These are phyloP conservation scores for Gastrolobium bilobum DNA, from an alignment of 306 rosid species.

Conservation along the genomic window DNA sequence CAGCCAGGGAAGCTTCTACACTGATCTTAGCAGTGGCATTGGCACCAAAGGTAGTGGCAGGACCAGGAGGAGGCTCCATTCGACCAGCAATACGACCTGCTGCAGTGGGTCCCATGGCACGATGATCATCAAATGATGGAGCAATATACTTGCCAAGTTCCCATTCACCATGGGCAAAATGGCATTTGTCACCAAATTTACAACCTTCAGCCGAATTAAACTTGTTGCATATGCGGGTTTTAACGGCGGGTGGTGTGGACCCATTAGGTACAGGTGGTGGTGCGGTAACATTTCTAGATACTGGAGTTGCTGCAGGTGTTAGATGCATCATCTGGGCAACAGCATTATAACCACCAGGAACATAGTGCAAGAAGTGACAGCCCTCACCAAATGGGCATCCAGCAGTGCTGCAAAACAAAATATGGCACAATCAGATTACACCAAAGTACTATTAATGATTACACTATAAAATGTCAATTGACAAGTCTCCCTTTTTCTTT, in stretches of 20 bases:
- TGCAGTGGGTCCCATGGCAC: conserved; percentile 59
- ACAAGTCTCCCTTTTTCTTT: neutral
- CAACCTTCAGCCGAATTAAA: conserved; percentile 90
- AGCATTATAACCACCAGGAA: conserved; percentile 93
- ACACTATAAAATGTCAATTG: neutral
- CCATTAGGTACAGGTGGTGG: conserved; percentile 72
- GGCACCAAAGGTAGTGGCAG: conserved; percentile 85
- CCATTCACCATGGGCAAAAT: conserved; percentile 98
- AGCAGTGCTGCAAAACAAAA: conserved; percentile 75
- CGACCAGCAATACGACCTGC: conserved; percentile 62
- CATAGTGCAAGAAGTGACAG: conserved; percentile 93
- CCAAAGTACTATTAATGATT: conserved; percentile 14
- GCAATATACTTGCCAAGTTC: conserved; percentile 80
- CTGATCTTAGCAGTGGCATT: conserved; percentile 96
- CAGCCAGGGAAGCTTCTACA: conserved; percentile 93
- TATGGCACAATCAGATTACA: conserved; percentile 51
- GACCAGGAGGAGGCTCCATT: conserved; percentile 74
- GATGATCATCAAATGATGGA: conserved; percentile 73
- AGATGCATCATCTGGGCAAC: conserved; percentile 95
- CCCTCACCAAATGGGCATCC: conserved; percentile 98
- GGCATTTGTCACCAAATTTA: conserved; percentile 95
- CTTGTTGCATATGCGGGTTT: conserved; percentile 85
- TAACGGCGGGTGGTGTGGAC: conserved; percentile 61
- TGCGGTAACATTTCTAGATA: conserved; percentile 66
- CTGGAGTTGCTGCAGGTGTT: conserved; percentile 66